phyloP scores from a whole-genome alignment of 257 asterid genomes.

The Paulownia fortunei region DNA sequence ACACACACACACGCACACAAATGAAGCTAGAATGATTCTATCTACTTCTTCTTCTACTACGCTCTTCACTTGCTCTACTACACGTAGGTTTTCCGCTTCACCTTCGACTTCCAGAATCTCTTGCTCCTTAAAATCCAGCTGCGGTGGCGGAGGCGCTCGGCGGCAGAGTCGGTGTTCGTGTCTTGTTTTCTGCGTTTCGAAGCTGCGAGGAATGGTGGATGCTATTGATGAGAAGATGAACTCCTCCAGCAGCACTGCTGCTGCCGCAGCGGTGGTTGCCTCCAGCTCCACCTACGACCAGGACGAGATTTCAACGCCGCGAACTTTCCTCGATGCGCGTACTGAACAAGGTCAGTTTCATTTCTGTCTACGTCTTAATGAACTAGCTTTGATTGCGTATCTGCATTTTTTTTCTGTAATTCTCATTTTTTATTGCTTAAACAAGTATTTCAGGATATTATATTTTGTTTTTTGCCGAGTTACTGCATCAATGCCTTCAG shows the following conservation, averaged over 20 bases:
- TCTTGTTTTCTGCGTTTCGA: constrained; percentile 43
- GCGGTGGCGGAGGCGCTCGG: constrained; percentile 21
- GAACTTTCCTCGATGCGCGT: constrained; percentile 64
- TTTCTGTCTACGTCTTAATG: constrained; percentile 5
- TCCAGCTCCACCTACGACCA: constrained; percentile 52
- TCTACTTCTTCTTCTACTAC: constrained; percentile 44
- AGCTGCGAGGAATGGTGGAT: constrained; percentile 53
- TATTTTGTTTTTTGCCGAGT: neutral
- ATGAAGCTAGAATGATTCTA: constrained; percentile 55
- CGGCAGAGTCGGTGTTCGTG: constrained; percentile 33
- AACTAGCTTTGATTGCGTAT: neutral
- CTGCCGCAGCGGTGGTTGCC: constrained; percentile 42
- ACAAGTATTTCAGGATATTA: neutral
- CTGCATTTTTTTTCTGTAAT: neutral
- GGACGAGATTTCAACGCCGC: constrained; percentile 49
- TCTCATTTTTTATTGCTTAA: neutral
- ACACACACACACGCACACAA: constrained; percentile 31
- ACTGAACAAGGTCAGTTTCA: constrained; percentile 64
- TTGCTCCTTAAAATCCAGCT: constrained; percentile 27
- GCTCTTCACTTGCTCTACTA: constrained; percentile 39
- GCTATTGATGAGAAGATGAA: constrained; percentile 44
- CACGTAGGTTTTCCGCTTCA: constrained; percentile 44
- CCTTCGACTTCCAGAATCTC: constrained; percentile 37
- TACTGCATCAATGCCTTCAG: neutral
- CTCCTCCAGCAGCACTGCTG: constrained; percentile 41